Evolutionary conservation across 495 filamentous ascomycete genomes (phyloP).

Genomic region (Penicillium canescens): DNA sequence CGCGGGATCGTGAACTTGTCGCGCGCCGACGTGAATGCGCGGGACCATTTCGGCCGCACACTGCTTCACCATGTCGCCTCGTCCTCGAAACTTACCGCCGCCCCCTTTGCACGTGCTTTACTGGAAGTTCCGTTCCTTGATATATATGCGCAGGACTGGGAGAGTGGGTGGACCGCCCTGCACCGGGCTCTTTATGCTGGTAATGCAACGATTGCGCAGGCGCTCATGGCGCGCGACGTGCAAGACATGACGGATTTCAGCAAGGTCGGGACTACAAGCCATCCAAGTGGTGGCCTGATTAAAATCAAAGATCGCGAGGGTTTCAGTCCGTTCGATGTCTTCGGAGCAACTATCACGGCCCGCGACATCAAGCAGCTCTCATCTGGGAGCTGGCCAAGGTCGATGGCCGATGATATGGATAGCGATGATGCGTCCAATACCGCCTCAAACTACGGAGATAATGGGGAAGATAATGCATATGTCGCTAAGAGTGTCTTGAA

Average conservation of each 20-base stretch:
- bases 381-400: conserved; percentile 14
- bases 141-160: conserved; percentile 79
- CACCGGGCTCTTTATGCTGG: conserved; percentile 93
- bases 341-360: conserved; percentile 75
- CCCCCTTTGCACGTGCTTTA: conserved; percentile 72
- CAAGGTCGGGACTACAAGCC: conserved; percentile 44
- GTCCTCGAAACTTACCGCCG: conserved; percentile 63
- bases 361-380: conserved; percentile 43
- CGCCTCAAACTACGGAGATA: conserved; percentile 37
- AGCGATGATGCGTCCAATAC: conserved; percentile 38
- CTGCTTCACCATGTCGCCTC: conserved; percentile 85
- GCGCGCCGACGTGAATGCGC: conserved; percentile 75
- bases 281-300: conserved; percentile 64
- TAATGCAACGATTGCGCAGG: conserved; percentile 81
- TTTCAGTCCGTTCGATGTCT: conserved; percentile 91
- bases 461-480: conserved; percentile 34
- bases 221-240: conserved; percentile 74
- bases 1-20: conserved; percentile 44
- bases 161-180: conserved; percentile 94
- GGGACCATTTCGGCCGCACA: conserved; percentile 74
- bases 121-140: conserved; percentile 82
- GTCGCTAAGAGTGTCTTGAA: conserved; percentile 21
- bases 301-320: conserved; percentile 96
- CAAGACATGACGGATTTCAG: conserved; percentile 59
- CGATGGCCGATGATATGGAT: conserved; percentile 19